Base-by-base conservation (phyloP, 805 yeast species). In the Metschnikowia kofuensis region DNA sequence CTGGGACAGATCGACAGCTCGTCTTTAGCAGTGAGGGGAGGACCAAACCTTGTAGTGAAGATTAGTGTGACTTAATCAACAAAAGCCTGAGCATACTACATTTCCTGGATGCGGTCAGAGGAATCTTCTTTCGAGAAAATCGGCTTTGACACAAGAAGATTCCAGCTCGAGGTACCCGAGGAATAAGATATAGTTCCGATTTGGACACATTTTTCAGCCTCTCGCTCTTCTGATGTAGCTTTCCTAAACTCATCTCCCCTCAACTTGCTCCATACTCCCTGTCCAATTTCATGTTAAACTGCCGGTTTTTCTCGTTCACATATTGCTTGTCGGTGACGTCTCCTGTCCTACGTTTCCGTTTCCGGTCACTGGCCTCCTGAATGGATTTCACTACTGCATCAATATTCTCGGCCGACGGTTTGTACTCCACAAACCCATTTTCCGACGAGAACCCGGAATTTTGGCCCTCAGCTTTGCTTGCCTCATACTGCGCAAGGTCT, bases 241-340 rank as follows among this genome's bases (percentile, higher is more conserved):
- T n/a, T n/a, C n/a, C n/a, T n/a, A n/a, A n/a, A n/a, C n/a, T n/a
- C n/a, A n/a, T n/a, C n/a, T n/a, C n/a, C n/a, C n/a, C n/a, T 10
- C 15, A 30, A 10, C n/a, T 30, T n/a, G 13, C 16, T 35, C 57
- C 58, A 27, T 51, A 55, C 46, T 57, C 59, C 13, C 59, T 32
- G 16, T 57, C 59, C 54, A 87, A 68, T 59, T 87, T 87, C 61
- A 77, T 79, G 66, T 87, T 87, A 66, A 87, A 87, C 56, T 84
- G 84, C 60, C 76, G 78, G 70, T 87, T 87, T 64, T 83, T 84
- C 54, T 83, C 89, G 61, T 84, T 87, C 60, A 87, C 80, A 63
- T 68, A 77, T 29, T 77, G 70, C 6, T 68, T 70, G 15, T 61
- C 72, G 5, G 62, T 69, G 5, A 63, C 74, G 4, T 61, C 70